These are phyloP conservation scores for Malus sieversii DNA, from an alignment of 306 rosid species.

Conservation along the genomic window DNA sequence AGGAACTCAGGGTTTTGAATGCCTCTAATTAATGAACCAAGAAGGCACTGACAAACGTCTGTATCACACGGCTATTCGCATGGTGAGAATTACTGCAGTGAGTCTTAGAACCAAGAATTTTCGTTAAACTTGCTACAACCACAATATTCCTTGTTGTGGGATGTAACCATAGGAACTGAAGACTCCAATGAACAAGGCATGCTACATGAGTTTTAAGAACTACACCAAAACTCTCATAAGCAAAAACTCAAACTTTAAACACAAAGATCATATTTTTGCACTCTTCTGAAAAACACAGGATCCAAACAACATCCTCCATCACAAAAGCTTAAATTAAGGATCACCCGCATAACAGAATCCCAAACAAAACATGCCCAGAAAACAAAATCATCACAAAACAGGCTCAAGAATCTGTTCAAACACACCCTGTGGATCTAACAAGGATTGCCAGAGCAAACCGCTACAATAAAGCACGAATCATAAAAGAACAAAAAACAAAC, in stretches of 20 bases:
- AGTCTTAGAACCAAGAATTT: background rate
- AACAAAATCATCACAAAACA: conserved; percentile 11
- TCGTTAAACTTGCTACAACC: background rate
- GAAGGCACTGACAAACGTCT: background rate
- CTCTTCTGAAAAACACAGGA: conserved; percentile 13
- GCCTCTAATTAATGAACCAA: background rate
- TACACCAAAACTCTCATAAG: conserved; percentile 7
- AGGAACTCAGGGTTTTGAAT: background rate
- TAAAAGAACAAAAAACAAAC: background rate
- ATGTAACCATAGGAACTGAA: background rate
- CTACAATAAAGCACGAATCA: conserved; percentile 6
- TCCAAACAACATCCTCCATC: conserved; percentile 20
- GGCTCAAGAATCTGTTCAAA: conserved; percentile 8
- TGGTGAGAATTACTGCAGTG: background rate
- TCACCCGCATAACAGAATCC: conserved; percentile 15
- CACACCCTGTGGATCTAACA: conserved; percentile 34
- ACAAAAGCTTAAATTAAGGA: conserved; percentile 17
- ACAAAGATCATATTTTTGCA: conserved; percentile 5
- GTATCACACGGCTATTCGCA: background rate
- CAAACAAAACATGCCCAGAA: conserved; percentile 14
- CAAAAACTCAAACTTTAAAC: conserved; percentile 11
- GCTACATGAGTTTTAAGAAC: conserved; percentile 11
- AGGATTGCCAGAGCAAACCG: conserved; percentile 18
- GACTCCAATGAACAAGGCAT: conserved; percentile 10
- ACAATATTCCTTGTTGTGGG: background rate